Evolutionary conservation across 2,329 filamentous ascomycete genomes (phyloP).

Genomic region (Colletotrichum gigasporum): DNA sequence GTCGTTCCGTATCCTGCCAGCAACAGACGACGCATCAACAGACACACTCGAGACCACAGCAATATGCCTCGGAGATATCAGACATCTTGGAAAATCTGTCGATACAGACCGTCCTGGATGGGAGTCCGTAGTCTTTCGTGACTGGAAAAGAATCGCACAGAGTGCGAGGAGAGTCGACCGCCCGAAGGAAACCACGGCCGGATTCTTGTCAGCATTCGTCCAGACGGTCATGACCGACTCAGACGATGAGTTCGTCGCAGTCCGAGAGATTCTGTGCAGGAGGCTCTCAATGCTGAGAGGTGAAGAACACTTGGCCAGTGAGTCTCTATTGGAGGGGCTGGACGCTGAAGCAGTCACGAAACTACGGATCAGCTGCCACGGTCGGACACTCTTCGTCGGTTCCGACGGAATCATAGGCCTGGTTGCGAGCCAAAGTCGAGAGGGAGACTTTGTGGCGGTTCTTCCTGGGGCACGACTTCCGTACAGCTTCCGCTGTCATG

Average conservation of each 20-base stretch:
- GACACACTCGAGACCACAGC: not conserved
- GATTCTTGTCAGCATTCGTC: not conserved
- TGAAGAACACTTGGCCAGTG: not conserved
- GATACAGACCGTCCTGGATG: not conserved
- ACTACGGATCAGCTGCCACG: not conserved
- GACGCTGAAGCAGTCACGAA: not conserved
- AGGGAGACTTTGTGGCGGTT: not conserved
- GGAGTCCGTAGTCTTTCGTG: not conserved
- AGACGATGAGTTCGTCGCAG: not conserved
- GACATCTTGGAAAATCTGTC: not conserved
- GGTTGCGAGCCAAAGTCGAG: not conserved
- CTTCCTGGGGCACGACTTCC: not conserved
- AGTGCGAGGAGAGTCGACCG: not conserved
- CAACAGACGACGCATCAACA: not conserved
- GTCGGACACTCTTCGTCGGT: not conserved
- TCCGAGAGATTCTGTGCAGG: not conserved
- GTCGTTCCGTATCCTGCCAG: not conserved
- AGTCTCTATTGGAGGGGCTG: not conserved
- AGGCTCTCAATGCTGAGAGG: not conserved
- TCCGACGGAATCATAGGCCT: not conserved
- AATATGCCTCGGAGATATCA: not conserved
- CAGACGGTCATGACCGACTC: not conserved
- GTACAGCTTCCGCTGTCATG: conserved; percentile 3
- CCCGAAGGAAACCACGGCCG: not conserved
- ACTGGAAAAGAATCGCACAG: not conserved